phyloP scores from a whole-genome alignment of 108 stramenopile genomes.

The Conticribra guillardii region DNA sequence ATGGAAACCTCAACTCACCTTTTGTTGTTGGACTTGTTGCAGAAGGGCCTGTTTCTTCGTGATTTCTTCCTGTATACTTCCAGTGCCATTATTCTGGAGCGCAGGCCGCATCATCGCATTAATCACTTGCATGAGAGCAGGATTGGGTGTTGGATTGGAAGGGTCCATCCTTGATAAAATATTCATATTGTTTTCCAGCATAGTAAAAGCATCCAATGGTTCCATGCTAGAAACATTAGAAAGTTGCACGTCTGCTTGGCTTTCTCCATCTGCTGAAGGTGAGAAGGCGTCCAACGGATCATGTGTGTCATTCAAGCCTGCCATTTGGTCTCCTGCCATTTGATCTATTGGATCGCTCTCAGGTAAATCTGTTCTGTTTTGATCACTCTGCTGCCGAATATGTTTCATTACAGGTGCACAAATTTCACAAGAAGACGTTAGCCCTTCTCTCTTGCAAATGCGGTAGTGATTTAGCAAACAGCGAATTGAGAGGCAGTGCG shows the following conservation, averaged over 20 bases:
- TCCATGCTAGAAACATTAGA: neutral
- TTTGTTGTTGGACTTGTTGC: conserved; percentile 27
- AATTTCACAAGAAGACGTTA: conserved; percentile 69
- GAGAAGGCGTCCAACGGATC: neutral
- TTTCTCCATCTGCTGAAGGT: neutral
- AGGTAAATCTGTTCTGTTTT: conserved; percentile 27
- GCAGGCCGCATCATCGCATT: neutral
- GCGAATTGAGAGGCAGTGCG: conserved; percentile 76
- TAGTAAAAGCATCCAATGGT: neutral
- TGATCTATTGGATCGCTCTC: neutral
- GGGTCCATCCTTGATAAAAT: neutral
- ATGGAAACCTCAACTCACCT: too few relatives aligned
- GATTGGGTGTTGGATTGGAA: neutral
- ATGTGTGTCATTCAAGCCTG: neutral
- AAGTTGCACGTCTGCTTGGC: neutral
- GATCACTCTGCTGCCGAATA: conserved; percentile 41
- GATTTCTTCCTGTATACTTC: neutral
- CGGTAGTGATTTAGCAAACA: conserved; percentile 82
- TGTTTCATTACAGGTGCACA: conserved; percentile 80
- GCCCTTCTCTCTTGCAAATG: conserved; percentile 69
- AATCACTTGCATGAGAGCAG: neutral
- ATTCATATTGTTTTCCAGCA: neutral
- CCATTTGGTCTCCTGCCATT: neutral
- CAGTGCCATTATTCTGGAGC: neutral
- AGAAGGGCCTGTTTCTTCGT: conserved; percentile 34